Evolutionary conservation across 108 stramenopile genomes (phyloP).

Genomic region (Epipyxis sp.): DNA sequence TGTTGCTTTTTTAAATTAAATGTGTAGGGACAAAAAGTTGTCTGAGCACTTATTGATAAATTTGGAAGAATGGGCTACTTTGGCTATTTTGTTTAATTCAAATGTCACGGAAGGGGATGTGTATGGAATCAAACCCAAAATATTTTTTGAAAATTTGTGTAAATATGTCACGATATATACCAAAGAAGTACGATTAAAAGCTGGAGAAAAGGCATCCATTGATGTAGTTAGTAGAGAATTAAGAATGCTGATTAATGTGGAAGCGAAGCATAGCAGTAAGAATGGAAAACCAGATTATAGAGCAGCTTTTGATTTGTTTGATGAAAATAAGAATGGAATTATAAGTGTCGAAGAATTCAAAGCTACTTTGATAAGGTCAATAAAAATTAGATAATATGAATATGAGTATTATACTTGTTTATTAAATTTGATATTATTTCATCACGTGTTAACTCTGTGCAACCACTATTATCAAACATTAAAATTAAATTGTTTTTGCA

Average conservation of each 20-base stretch:
- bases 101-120: conserved; percentile 13
- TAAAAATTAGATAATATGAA: no score
- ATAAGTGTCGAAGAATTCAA: not conserved
- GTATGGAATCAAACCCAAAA: not conserved
- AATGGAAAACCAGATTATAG: not conserved
- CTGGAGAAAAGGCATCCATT: not conserved
- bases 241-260: not conserved
- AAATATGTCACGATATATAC: not conserved
- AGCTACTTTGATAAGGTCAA: no score
- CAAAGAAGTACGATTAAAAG: not conserved
- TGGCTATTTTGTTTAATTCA: conserved; percentile 6
- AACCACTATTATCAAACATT: no score
- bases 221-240: conserved; percentile 1
- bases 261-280: not conserved
- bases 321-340: not conserved
- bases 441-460: no score
- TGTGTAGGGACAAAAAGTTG: not conserved
- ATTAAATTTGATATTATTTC: no score
- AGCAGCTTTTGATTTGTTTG: conserved; percentile 16
- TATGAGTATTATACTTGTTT: no score
- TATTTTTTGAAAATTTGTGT: not conserved
- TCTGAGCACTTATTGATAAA: not conserved
- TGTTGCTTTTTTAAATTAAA: no score
- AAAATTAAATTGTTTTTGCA: no score
- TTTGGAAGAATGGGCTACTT: conserved; percentile 2